Evolutionary conservation across 75 land plant species (phyloP).

Genomic region (Azolla pinnata): DNA sequence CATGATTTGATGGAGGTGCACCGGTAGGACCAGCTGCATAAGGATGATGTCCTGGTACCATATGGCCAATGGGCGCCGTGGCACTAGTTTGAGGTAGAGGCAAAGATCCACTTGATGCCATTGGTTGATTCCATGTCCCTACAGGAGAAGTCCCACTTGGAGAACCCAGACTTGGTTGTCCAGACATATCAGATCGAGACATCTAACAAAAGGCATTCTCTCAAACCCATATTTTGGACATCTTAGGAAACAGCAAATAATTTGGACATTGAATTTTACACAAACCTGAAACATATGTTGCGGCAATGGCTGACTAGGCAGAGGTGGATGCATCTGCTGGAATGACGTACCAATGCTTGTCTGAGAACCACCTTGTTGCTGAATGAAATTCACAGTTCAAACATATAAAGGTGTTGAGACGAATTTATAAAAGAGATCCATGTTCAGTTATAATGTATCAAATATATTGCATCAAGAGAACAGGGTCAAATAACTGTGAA

Average conservation of each 20-base stretch:
- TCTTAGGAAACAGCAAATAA: not conserved
- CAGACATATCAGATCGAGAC: not conserved
- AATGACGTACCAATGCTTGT: constrained; percentile 35
- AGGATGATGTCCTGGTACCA: not conserved
- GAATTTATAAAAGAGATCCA: too few relatives aligned
- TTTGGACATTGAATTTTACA: not conserved
- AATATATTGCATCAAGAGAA: too few relatives aligned
- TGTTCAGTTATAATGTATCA: not conserved
- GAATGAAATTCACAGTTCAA: not conserved
- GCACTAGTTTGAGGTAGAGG: not conserved
- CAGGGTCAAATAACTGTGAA: not conserved
- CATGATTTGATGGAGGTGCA: too few relatives aligned
- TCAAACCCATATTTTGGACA: not conserved
- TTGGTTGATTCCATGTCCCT: constrained; percentile 1
- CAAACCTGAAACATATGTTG: constrained; percentile 60
- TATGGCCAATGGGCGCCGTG: not conserved
- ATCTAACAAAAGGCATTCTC: not conserved
- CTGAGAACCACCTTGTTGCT: constrained; percentile 20
- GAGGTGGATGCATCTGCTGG: constrained; percentile 51
- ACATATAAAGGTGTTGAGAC: too few relatives aligned
- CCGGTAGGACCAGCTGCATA: too few relatives aligned
- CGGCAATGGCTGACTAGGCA: constrained; percentile 54
- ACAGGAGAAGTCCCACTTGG: not conserved
- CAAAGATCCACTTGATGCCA: constrained; percentile 3
- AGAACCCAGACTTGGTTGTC: not conserved